Evolutionary conservation across 2,329 filamentous ascomycete species (phyloP).

Genomic region (Cordyceps tenuipes): DNA sequence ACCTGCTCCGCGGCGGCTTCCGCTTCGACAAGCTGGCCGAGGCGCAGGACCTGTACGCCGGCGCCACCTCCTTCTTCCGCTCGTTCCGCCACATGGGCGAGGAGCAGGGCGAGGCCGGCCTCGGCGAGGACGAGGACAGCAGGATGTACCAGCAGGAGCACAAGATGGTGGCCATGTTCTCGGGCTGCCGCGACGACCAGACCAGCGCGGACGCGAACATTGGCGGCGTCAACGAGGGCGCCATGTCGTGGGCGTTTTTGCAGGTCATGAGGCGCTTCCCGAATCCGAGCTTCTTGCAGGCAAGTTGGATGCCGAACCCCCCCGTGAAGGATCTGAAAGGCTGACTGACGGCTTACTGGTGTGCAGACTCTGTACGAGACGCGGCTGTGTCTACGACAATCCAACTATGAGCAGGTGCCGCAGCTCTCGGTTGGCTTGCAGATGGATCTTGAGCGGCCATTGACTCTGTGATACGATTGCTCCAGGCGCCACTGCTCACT

Average conservation of each 20-base stretch:
- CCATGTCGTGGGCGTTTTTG: constrained; percentile 11
- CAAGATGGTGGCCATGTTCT: constrained; percentile 70
- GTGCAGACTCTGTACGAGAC: constrained; percentile 6
- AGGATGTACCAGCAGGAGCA: constrained; percentile 9
- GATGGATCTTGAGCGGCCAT: constrained; percentile 8
- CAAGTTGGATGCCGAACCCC: not conserved
- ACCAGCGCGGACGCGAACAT: constrained; percentile 33
- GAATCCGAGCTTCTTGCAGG: constrained; percentile 7
- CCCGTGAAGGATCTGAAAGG: no score
- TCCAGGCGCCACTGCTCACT: not conserved
- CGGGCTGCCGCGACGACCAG: constrained; percentile 80
- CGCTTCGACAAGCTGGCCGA: constrained; percentile 10
- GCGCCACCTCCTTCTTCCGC: constrained; percentile 10
- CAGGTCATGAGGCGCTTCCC: constrained; percentile 5
- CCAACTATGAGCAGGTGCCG: constrained; percentile 11
- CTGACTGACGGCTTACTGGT: not conserved
- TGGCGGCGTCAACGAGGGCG: constrained; percentile 9
- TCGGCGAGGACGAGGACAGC: constrained; percentile 1
- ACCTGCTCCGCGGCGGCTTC: constrained; percentile 6
- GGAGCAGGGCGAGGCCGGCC: constrained; percentile 3
- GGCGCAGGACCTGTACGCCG: constrained; percentile 10
- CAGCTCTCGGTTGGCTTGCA: constrained; percentile 11
- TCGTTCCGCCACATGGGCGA: constrained; percentile 11
- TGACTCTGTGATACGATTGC: not conserved
- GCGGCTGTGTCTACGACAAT: constrained; percentile 6